Percentiles rank a stretch among this genome's conserved stretches.
phyloP scores from a whole-genome alignment of 768 basidiomycete species.

The Lactarius sp. region DNA sequence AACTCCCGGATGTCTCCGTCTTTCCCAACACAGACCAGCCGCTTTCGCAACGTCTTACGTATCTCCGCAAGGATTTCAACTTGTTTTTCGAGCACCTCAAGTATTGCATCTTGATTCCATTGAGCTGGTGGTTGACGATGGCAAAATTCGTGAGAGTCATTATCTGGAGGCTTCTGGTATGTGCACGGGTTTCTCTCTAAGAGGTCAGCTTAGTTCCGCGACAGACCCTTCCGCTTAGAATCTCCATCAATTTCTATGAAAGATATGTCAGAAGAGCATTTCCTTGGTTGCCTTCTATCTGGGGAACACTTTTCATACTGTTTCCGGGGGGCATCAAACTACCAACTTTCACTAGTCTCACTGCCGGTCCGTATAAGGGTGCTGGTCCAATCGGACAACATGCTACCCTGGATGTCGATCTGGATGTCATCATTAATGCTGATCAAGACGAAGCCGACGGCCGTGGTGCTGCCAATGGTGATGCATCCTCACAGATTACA shows the following conservation, averaged over 20 bases:
- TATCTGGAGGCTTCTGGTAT: conserved; percentile 5
- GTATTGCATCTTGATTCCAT: conserved; percentile 11
- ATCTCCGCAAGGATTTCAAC: not conserved
- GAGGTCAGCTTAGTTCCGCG: not conserved
- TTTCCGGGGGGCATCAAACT: conserved; percentile 20
- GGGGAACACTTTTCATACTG: conserved; percentile 5
- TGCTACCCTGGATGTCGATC: conserved; percentile 1
- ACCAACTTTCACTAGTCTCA: conserved; percentile 13
- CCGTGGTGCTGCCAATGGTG: not conserved
- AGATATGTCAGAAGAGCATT: not conserved
- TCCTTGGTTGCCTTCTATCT: conserved; percentile 24
- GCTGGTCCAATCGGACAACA: conserved; percentile 13
- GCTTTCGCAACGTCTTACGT: not conserved
- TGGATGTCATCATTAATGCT: conserved; percentile 2
- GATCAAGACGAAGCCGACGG: not conserved
- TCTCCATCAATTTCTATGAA: conserved; percentile 22
- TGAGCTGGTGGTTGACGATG: conserved; percentile 22
- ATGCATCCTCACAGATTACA: not conserved
- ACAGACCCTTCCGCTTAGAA: conserved; percentile 18
- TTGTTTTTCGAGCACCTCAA: conserved; percentile 16
- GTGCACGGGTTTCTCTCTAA: not conserved
- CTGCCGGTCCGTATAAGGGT: conserved; percentile 16
- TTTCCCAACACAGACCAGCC: not conserved
- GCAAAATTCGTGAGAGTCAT: not conserved
- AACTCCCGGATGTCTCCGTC: not conserved